These are phyloP conservation scores for Meredithiella fracta DNA, from an alignment of 2,329 filamentous ascomycete genomes.

Conservation along the genomic window DNA sequence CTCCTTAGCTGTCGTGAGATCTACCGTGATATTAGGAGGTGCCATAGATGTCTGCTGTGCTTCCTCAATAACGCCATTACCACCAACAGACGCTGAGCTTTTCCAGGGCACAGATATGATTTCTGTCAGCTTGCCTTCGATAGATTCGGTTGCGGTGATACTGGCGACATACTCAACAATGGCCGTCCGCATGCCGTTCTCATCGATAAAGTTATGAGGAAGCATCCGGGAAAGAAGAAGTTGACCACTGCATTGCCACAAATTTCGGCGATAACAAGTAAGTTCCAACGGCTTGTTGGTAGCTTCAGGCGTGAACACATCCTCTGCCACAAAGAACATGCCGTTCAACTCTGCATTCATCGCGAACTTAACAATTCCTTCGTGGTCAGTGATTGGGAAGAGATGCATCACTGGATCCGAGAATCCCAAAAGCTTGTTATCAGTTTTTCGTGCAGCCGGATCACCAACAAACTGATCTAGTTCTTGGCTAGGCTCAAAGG, in stretches of 20 bases:
- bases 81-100: conserved; percentile 38
- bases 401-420: conserved; percentile 44
- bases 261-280: conserved; percentile 85
- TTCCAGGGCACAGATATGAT: conserved; percentile 98
- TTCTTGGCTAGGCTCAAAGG: conserved; percentile 19
- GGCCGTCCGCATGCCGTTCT: conserved; percentile 37
- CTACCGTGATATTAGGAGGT: conserved; percentile 38
- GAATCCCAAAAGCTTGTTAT: conserved; percentile 61
- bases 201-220: conserved; percentile 7
- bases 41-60: conserved; percentile 30
- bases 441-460: conserved; percentile 37
- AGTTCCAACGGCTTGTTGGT: conserved; percentile 53
- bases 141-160: conserved; percentile 76
- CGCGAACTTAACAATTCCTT: conserved; percentile 44
- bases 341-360: conserved; percentile 65
- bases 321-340: conserved; percentile 79
- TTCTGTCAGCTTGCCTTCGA: conserved; percentile 80
- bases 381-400: conserved; percentile 48
- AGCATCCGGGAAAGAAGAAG: conserved; percentile 40
- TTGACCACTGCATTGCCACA: conserved; percentile 87
- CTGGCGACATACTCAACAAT: conserved; percentile 64
- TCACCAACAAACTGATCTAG: conserved; percentile 20
- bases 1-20: conserved; percentile 43
- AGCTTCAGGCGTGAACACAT: conserved; percentile 50
- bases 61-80: conserved; percentile 25